These are phyloP conservation scores for Botryotinia convoluta DNA, from an alignment of 2,329 filamentous ascomycete genomes.

Conservation along the genomic window DNA sequence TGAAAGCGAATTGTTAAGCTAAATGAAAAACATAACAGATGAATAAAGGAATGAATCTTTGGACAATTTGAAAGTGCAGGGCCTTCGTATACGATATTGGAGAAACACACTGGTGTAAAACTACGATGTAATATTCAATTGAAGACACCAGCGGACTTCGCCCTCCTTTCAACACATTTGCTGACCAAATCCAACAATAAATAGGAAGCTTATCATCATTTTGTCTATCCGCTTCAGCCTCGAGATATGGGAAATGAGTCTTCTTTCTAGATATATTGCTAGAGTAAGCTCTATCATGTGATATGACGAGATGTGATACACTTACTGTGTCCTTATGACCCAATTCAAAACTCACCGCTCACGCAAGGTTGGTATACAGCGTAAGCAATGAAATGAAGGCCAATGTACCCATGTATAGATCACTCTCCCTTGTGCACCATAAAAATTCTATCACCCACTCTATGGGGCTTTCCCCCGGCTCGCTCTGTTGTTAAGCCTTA, in stretches of 20 bases:
- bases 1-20: not conserved
- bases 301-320: not conserved
- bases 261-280: not conserved
- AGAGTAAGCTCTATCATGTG: slow-evolving; percentile 8
- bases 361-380: not conserved
- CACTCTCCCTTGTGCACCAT: not conserved
- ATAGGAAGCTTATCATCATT: not conserved
- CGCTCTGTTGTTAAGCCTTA: not conserved
- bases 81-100: not conserved
- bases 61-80: not conserved
- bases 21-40: not conserved
- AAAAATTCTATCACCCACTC: not conserved
- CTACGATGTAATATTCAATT: not conserved
- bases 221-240: not conserved
- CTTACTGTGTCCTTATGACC: slow-evolving; percentile 6
- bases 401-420: not conserved
- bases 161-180: not conserved
- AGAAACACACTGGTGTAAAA: not conserved
- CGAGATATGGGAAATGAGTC: not conserved
- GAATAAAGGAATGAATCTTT: not conserved
- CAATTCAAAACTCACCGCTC: not conserved
- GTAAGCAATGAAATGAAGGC: not conserved
- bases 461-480: not conserved
- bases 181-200: not conserved
- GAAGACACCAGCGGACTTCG: not conserved